Evolutionary conservation across 352 stramenopile genomes (phyloP).

Genomic region (Aphanomyces invadans): DNA sequence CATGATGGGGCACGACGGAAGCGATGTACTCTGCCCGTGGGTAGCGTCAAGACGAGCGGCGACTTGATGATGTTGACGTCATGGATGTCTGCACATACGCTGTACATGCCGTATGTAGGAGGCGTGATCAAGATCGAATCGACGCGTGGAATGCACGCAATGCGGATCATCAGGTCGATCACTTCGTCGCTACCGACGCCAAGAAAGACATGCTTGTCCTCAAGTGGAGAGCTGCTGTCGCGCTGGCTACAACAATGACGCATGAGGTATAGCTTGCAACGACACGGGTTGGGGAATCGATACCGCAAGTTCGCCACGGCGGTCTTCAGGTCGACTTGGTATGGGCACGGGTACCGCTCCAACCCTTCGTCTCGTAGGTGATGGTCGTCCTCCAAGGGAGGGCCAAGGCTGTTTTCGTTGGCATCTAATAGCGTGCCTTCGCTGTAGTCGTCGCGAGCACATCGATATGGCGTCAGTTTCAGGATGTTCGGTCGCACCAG

Average conservation of each 20-base stretch:
- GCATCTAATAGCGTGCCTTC: slow-evolving; percentile 93
- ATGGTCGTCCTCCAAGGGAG: slow-evolving; percentile 70
- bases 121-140: slow-evolving; percentile 95
- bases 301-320: slow-evolving; percentile 76
- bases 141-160: slow-evolving; percentile 90
- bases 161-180: slow-evolving; percentile 97
- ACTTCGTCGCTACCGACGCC: slow-evolving; percentile 98
- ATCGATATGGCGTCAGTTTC: slow-evolving; percentile 93
- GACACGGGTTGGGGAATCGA: neutral
- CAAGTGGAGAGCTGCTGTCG: slow-evolving; percentile 37
- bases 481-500: slow-evolving; percentile 97
- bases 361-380: slow-evolving; percentile 65
- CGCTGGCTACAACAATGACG: neutral
- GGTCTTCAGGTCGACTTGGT: slow-evolving; percentile 91
- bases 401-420: slow-evolving; percentile 97
- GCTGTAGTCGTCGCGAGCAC: slow-evolving; percentile 94
- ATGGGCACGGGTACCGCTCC: slow-evolving; percentile 94
- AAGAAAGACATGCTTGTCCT: slow-evolving; percentile 92
- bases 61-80: slow-evolving; percentile 92
- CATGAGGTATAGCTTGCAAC: neutral
- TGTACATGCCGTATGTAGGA: slow-evolving; percentile 99
- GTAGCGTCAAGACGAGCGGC: slow-evolving; percentile 59
- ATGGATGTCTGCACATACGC: slow-evolving; percentile 97
- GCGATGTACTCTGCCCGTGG: no score
- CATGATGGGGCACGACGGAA: no score